Evolutionary conservation across 2,329 filamentous ascomycete species (phyloP), one percentile per base, ranked within the genome.

Genomic region (Epichloe coenophiala): DNA sequence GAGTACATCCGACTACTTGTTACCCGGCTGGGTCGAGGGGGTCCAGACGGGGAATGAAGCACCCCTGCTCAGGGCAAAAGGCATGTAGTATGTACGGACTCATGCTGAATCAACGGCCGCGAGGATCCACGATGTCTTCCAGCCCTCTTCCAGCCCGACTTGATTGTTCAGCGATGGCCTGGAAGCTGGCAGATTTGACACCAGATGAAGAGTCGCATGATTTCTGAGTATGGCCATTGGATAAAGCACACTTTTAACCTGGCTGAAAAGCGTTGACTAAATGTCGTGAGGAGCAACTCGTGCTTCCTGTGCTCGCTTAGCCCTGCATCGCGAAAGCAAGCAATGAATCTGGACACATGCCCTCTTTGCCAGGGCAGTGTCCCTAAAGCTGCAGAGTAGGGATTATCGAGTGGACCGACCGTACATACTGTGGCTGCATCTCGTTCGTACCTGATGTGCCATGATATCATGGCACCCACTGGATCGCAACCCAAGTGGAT

Each of bases 391-490:
- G 48, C 21, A 38, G 33, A 36, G 33, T 5, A 41, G 39, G 49
- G 35, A 33, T 41, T 45, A 13, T 37, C 44, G 15, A 38, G 38
- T 38, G 44, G 44, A 37, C 31, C 43, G 36, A 5, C 21, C 35
- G 11, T 45, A 6, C 17, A 17, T 17, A 23, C 33, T 47, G n/a
- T 48, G 35, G 45, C 45, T 48, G 39, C 35, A 31, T 39, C 7
- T 44, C 35, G 23, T 44, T 19, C 31, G 42, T 35, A 38, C 40
- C 23, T 13, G 19, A 17, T 17, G 17, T 27, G 23, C 23, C 52
- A 63, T 65, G 62, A 65, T 65, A 17, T 17, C 63, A 65, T 62
- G 55, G 51, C 27, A 31, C 27, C 48, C 11, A 41, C 38, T 27
- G 46, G 23, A 40, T 41, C 23, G 27, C 37, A 39, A 41, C 46